These are phyloP conservation scores for Pichia occidentalis DNA, from an alignment of 805 yeast genomes.

Conservation along the genomic window DNA sequence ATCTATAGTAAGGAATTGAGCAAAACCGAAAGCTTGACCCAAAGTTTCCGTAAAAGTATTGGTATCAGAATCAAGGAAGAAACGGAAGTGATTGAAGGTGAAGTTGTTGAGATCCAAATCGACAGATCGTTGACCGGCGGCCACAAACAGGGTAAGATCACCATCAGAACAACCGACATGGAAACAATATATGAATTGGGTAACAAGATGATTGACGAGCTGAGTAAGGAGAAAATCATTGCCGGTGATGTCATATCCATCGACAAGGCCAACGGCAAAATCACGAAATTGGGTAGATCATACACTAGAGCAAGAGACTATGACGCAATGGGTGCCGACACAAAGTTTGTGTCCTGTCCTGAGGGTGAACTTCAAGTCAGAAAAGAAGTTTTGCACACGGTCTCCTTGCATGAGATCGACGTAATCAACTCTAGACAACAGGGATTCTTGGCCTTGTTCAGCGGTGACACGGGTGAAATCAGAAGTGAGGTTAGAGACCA, in stretches of 20 bases:
- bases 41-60: slow-evolving; percentile 92
- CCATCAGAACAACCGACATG: slow-evolving; percentile 85
- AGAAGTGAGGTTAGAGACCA: slow-evolving; percentile 76
- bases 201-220: slow-evolving; percentile 66
- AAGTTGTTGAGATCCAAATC: slow-evolving; percentile 91
- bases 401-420: slow-evolving; percentile 92
- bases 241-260: slow-evolving; percentile 97
- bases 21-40: slow-evolving; percentile 94
- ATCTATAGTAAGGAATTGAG: slow-evolving; percentile 93
- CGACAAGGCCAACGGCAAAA: slow-evolving; percentile 96
- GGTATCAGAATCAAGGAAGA: slow-evolving; percentile 95
- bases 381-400: slow-evolving; percentile 96
- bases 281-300: slow-evolving; percentile 95
- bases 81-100: slow-evolving; percentile 97
- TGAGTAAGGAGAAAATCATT: slow-evolving; percentile 85
- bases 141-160: slow-evolving; percentile 69
- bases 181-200: slow-evolving; percentile 69
- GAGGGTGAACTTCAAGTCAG: slow-evolving; percentile 98
- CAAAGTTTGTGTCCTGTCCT: slow-evolving; percentile 84
- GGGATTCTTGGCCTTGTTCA: slow-evolving; percentile 43
- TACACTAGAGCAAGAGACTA: slow-evolving; percentile 98
- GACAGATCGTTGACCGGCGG: slow-evolving; percentile 92
- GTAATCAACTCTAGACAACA: slow-evolving; percentile 93
- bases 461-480: slow-evolving; percentile 93
- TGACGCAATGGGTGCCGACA: slow-evolving; percentile 95